Evolutionary conservation across 2,329 filamentous ascomycete genomes (phyloP).

Genomic region (Pseudogymnoascus sp.): DNA sequence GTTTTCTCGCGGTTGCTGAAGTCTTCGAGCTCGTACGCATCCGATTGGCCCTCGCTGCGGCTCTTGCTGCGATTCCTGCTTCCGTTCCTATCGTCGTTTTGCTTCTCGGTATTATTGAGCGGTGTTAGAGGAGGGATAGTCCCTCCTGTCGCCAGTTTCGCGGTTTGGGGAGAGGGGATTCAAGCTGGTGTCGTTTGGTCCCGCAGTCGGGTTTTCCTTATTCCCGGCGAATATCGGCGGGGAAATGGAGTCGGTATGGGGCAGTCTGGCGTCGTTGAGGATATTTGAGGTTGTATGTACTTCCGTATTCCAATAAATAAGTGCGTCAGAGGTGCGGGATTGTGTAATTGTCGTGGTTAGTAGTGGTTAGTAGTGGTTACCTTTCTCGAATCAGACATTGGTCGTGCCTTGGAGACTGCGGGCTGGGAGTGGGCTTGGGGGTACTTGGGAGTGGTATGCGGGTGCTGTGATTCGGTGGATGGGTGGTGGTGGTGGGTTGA

Average conservation of each 20-base stretch:
- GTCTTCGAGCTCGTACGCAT: conserved; percentile 1
- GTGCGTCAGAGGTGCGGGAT: neutral
- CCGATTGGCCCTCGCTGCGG: neutral
- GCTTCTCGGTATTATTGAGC: neutral
- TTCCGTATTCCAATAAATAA: neutral
- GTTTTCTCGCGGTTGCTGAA: neutral
- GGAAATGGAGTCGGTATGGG: neutral
- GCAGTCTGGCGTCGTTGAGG: neutral
- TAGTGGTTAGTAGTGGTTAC: neutral
- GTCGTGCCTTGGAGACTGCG: conserved; percentile 4
- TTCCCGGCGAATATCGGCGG: conserved; percentile 1
- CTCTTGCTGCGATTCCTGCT: neutral
- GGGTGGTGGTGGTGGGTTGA: neutral
- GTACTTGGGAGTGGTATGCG: neutral
- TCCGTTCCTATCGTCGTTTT: neutral
- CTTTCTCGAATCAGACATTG: conserved; percentile 2
- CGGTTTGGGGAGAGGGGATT: neutral
- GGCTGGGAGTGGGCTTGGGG: neutral
- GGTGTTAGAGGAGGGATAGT: conserved; percentile 3
- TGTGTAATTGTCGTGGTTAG: neutral
- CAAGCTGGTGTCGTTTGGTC: neutral
- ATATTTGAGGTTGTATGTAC: neutral
- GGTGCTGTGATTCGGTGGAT: neutral
- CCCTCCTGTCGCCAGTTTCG: conserved; percentile 9
- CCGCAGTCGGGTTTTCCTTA: neutral